Evolutionary conservation across 148 eudicot species (phyloP).

Genomic region (Amaranthus hypochondriacus): DNA sequence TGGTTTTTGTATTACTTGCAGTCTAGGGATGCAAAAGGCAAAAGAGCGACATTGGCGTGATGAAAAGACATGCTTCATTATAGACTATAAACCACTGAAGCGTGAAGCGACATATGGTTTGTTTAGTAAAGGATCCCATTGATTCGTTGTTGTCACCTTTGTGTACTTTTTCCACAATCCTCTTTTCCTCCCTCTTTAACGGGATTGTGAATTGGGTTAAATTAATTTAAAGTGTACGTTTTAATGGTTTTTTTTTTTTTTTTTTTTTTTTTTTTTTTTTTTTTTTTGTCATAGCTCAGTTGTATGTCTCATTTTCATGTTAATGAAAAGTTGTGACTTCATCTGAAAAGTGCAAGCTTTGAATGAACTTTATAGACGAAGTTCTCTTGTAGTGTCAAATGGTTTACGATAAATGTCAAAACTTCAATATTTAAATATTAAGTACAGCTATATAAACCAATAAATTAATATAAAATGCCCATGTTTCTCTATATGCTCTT

Average conservation of each 20-base stretch:
- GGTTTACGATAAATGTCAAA: no score
- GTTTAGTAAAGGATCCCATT: no score
- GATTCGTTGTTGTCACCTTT: no score
- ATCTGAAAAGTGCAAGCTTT: neutral
- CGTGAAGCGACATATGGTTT: neutral
- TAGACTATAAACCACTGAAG: neutral
- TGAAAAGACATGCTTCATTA: neutral
- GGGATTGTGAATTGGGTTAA: neutral
- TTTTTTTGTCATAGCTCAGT: no score
- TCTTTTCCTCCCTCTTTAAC: neutral
- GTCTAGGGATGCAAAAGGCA: slow-evolving; percentile 92
- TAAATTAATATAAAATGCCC: no score
- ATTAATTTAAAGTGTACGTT: neutral
- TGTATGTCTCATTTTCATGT: no score
- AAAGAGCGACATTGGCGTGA: slow-evolving; percentile 81
- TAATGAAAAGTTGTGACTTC: neutral
- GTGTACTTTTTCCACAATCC: neutral
- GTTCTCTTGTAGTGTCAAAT: neutral
- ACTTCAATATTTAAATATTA: no score
- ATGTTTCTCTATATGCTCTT: no score
- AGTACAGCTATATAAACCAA: no score
- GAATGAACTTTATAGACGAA: neutral
- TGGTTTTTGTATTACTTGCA: slow-evolving; percentile 33
- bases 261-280: no score
- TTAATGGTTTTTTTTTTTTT: neutral